Base-by-base conservation (phyloP, 106 monocot species). In the Phalaenopsis equestris region DNA sequence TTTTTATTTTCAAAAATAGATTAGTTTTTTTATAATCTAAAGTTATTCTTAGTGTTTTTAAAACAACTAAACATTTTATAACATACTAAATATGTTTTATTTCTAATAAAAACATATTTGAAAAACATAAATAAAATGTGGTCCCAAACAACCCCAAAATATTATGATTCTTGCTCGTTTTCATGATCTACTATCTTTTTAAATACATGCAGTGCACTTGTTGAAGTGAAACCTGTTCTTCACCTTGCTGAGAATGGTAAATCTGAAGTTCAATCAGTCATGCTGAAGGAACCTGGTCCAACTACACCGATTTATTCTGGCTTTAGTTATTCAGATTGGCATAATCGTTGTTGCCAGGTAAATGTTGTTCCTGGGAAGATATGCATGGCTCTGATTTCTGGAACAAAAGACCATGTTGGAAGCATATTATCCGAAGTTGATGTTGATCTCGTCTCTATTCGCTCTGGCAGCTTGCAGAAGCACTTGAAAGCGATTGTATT, bases 181-280 rank as follows among this genome's bases (percentile, higher is more conserved):
- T 65, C 24, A 8, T 5, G 6, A 23, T 70, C 36, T 70, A 70
- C 14, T 38, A 36, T 70, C 36, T 70, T 70, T 11, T 14, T 39
- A 3, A 38, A 41, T 37, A 39, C 39, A 39, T 88, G 81, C 88
- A 93, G 97, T 73, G 92, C 97, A 56, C 84, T 79, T 73, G 86
- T 97, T 55, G 97, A 97, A 86, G 67, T 97, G 80, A 97, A 97
- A 72, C 97, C 97, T 73, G 73, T 94, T 11, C 82, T 97, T 55
- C 81, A 94, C 67, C 41, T 89, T 67, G 86, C 87, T 30, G 86
- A 85, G 15, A 56, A 84, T 81, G 55, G 37, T 49, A 79, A 84
- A 43, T 82, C 23, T 21, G 55, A 70, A 45, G 46, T 67, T 78
- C 72, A 46, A 49, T 68, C 68, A 46, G 55, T 21, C 43, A 21